phyloP scores from a whole-genome alignment of 1,139 yeast species.

The Hanseniaspora sp. region DNA sequence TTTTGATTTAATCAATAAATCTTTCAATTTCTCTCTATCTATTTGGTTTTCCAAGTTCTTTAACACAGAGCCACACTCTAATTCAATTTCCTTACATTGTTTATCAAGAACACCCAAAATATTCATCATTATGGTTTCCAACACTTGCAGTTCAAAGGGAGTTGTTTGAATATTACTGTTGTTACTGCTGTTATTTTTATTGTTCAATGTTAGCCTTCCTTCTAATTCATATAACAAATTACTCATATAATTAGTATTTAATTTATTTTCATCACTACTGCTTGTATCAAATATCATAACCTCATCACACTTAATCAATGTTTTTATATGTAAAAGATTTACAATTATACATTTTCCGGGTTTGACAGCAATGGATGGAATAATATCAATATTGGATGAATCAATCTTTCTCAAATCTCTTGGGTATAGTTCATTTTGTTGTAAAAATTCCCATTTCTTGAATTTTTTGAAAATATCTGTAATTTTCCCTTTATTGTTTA shows the following conservation, averaged over 20 bases:
- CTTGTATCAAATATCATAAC: constrained; percentile 73
- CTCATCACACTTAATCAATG: constrained; percentile 66
- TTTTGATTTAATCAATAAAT: constrained; percentile 56
- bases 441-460: constrained; percentile 63
- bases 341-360: constrained; percentile 60
- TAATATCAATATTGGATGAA: constrained; percentile 76
- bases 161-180: constrained; percentile 26
- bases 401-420: constrained; percentile 75
- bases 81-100: constrained; percentile 63
- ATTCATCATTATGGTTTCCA: constrained; percentile 77
- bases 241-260: constrained; percentile 45
- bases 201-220: constrained; percentile 48
- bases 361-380: constrained; percentile 76
- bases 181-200: constrained; percentile 17
- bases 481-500: constrained; percentile 63
- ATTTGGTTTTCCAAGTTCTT: constrained; percentile 59
- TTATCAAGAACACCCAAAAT: constrained; percentile 77
- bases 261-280: constrained; percentile 25
- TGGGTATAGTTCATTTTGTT: constrained; percentile 57
- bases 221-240: constrained; percentile 80
- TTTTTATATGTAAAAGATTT: constrained; percentile 74
- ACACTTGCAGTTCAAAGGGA: constrained; percentile 71
- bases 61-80: constrained; percentile 55
- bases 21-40: constrained; percentile 55
- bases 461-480: constrained; percentile 64